phyloP scores from a whole-genome alignment of 139 green algal species.

The Chlorella sp. region DNA sequence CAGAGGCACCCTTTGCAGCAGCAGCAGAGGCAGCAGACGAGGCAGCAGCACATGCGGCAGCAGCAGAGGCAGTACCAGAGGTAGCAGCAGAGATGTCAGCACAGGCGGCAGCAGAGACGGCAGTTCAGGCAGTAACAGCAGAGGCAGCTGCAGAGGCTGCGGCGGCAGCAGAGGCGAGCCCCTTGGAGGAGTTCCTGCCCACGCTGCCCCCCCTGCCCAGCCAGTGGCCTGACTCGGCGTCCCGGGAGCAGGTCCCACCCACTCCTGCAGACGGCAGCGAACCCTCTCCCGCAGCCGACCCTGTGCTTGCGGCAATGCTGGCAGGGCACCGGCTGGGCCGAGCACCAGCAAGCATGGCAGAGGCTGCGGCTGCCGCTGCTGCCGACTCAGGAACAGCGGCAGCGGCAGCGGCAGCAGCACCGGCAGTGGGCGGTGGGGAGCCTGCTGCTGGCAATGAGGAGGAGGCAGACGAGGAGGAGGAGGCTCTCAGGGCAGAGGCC shows the following conservation, averaged over 20 bases:
- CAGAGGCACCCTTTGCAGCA: neutral
- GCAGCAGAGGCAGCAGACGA: neutral
- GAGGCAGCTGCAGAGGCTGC: neutral
- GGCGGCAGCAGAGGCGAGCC: neutral
- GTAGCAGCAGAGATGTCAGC: neutral
- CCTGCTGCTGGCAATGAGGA: neutral
- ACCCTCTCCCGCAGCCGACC: neutral
- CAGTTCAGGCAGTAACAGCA: neutral
- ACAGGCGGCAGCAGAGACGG: neutral
- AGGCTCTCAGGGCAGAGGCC: neutral
- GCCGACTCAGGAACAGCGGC: neutral
- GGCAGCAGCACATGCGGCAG: neutral
- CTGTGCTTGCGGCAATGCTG: no score
- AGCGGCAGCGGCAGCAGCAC: neutral
- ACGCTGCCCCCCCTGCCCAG: conserved; percentile 7
- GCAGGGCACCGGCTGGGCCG: no score
- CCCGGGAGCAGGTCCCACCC: conserved; percentile 12
- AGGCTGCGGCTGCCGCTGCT: neutral
- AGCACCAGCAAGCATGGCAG: neutral
- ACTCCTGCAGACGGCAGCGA: neutral
- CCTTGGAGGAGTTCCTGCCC: neutral
- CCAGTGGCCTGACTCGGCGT: conserved; percentile 15
- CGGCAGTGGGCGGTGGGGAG: neutral
- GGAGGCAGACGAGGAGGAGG: neutral
- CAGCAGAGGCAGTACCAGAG: neutral